phyloP scores from a whole-genome alignment of 1,284 basidiomycete species.

The Rhodotorula sp. region DNA sequence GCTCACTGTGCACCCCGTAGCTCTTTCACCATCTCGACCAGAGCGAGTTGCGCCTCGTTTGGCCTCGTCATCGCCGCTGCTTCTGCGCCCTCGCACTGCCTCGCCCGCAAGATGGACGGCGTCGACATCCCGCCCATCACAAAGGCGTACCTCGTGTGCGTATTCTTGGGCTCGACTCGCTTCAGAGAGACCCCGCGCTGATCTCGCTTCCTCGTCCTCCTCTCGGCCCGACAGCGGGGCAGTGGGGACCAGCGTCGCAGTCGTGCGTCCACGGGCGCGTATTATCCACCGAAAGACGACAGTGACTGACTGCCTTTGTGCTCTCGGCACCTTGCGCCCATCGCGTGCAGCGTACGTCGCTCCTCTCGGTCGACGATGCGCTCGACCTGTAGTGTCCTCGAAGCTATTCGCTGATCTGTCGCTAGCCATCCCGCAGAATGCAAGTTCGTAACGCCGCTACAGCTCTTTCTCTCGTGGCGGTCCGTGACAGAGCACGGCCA shows the following conservation, averaged over 20 bases:
- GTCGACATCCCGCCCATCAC: constrained; percentile 81
- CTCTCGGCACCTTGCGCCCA: no score
- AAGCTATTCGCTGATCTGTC: no score
- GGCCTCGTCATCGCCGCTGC: background rate
- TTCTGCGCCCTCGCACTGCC: background rate
- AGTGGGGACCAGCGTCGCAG: constrained; percentile 74
- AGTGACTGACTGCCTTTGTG: no score
- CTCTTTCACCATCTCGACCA: background rate
- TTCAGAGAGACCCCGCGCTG: background rate
- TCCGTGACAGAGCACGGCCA: constrained; percentile 77
- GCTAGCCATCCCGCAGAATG: constrained; percentile 65
- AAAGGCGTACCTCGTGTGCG: constrained; percentile 44
- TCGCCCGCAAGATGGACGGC: constrained; percentile 11
- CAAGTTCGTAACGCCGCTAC: constrained; percentile 80
- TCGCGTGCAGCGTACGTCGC: no score
- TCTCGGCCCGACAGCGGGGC: constrained; percentile 22
- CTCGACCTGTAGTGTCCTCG: no score
- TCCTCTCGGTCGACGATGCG: no score
- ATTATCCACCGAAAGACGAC: no score
- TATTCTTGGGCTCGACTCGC: background rate
- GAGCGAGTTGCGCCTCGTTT: background rate
- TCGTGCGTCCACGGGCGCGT: constrained; percentile 60
- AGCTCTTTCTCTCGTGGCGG: constrained; percentile 88
- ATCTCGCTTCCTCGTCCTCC: background rate
- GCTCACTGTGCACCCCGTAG: background rate